Percentiles rank a stretch among this genome's conserved stretches.
Evolutionary conservation across 2,329 filamentous ascomycete genomes (phyloP).

Genomic region (Aspergillus quadrilineatus): DNA sequence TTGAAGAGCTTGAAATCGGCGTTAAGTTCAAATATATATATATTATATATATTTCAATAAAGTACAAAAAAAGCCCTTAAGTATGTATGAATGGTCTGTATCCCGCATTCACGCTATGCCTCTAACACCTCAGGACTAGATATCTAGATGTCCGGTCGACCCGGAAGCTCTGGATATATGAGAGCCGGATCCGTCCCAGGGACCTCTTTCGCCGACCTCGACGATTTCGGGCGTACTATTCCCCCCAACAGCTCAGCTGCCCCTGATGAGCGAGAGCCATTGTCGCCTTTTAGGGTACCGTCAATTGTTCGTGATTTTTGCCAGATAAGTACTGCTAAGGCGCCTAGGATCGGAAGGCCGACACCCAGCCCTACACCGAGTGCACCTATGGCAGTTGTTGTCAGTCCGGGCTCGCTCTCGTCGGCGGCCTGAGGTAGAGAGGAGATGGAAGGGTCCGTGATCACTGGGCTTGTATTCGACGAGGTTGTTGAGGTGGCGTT

Average conservation of each 20-base stretch:
- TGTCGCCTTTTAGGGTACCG: neutral
- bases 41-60: no score
- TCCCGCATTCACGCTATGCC: no score
- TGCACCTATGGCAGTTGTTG: neutral
- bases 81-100: no score
- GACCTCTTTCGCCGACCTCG: neutral
- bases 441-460: neutral
- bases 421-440: neutral
- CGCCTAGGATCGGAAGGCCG: neutral
- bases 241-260: neutral
- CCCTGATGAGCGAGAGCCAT: neutral
- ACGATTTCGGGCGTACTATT: neutral
- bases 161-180: neutral
- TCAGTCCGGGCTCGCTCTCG: neutral
- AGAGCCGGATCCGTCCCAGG: neutral
- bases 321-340: neutral
- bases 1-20: no score
- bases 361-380: neutral
- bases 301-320: neutral
- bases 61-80: no score
- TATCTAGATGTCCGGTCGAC: neutral
- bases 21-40: no score
- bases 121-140: no score
- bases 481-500: neutral
- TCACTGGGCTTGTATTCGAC: neutral